A percentile compares a stretch with the other conserved stretches of the same genome.
Evolutionary conservation across 108 stramenopile genomes (phyloP).

Genomic region (Cyclotella kingstonii): DNA sequence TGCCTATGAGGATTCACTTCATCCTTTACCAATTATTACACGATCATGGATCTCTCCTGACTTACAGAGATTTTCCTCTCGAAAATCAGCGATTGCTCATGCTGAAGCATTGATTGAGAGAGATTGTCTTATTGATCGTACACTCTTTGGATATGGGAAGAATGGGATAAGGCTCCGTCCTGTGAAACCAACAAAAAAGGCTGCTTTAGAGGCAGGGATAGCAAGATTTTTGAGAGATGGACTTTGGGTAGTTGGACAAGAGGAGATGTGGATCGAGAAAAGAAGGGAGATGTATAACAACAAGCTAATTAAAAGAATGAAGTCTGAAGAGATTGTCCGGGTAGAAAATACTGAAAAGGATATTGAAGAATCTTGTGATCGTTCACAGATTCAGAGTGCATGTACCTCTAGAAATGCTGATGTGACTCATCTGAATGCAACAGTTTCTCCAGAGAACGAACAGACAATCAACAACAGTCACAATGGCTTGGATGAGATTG

Average conservation of each 20-base stretch:
- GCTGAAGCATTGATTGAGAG: conserved; percentile 45
- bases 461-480: too few relatives aligned
- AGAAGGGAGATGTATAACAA: conserved; percentile 36
- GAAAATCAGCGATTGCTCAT: conserved; percentile 72
- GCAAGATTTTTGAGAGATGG: conserved; percentile 78
- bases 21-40: conserved; percentile 32
- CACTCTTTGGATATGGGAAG: conserved; percentile 59
- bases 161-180: conserved; percentile 60
- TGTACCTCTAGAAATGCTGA: too few relatives aligned
- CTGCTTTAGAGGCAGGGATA: conserved; percentile 70
- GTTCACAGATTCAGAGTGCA: too few relatives aligned
- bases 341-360: neutral
- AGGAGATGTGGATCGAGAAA: conserved; percentile 71
- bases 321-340: conserved; percentile 8
- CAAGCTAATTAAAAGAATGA: conserved; percentile 22
- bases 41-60: conserved; percentile 68
- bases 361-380: too few relatives aligned
- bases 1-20: conserved; percentile 32
- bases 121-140: conserved; percentile 63
- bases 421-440: too few relatives aligned
- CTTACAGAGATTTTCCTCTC: conserved; percentile 54
- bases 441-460: too few relatives aligned
- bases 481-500: too few relatives aligned
- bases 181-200: conserved; percentile 55
- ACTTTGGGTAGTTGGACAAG: conserved; percentile 89